These are phyloP conservation scores for Erysiphe pulchra DNA, from an alignment of 2,329 filamentous ascomycete species.

Conservation along the genomic window DNA sequence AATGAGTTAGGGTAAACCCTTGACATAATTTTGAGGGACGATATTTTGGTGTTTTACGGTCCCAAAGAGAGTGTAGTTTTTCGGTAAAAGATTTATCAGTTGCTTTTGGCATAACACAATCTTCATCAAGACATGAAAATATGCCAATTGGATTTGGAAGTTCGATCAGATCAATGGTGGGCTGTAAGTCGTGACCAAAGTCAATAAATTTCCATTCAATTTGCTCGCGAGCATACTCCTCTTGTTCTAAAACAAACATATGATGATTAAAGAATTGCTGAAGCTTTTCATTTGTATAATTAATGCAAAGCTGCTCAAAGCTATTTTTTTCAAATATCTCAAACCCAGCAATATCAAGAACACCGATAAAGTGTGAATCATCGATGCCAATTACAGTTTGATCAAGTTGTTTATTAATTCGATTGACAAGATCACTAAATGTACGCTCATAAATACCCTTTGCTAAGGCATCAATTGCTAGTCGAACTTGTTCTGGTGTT, in stretches of 20 bases:
- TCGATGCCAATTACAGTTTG: constrained; percentile 60
- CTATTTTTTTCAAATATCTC: constrained; percentile 97
- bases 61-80: constrained; percentile 90
- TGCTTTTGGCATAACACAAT: constrained; percentile 96
- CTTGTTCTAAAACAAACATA: constrained; percentile 97
- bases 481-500: constrained; percentile 82
- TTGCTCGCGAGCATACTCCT: constrained; percentile 90
- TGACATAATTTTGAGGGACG: constrained; percentile 65
- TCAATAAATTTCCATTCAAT: constrained; percentile 99
- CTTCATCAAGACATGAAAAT: constrained; percentile 92
- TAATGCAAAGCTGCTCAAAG: constrained; percentile 97
- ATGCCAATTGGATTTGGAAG: constrained; percentile 92
- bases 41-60: constrained; percentile 87
- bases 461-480: constrained; percentile 69
- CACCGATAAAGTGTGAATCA: constrained; percentile 87
- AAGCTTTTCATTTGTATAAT: constrained; percentile 97
- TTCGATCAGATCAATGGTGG: constrained; percentile 93
- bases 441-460: constrained; percentile 96
- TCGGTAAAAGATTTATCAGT: constrained; percentile 94
- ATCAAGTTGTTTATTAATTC: constrained; percentile 81
- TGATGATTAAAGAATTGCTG: constrained; percentile 99
- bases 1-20: constrained; percentile 90
- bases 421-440: constrained; percentile 74
- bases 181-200: constrained; percentile 88
- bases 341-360: constrained; percentile 95